These are phyloP conservation scores for Ulmus americana DNA, from an alignment of 331 rosid genomes.

Conservation along the genomic window DNA sequence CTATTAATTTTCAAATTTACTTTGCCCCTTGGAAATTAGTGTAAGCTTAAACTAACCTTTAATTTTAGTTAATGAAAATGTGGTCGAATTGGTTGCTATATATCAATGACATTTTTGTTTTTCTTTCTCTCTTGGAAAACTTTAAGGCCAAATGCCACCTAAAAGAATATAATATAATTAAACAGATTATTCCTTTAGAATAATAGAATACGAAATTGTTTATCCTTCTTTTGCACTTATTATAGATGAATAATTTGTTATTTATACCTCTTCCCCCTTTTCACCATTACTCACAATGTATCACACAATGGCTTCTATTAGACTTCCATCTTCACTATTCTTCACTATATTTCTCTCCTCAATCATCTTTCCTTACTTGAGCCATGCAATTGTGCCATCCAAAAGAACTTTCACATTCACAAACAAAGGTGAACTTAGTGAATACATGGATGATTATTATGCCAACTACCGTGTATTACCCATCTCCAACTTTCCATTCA, in stretches of 20 bases:
- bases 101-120: too few relatives aligned
- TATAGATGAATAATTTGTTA: neutral
- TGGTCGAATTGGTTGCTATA: too few relatives aligned
- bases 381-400: neutral
- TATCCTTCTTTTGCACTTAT: neutral
- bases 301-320: neutral
- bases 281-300: too few relatives aligned
- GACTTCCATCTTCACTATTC: neutral
- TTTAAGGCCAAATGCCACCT: too few relatives aligned
- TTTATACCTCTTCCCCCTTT: neutral
- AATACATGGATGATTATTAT: conserved; percentile 40
- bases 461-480: conserved; percentile 34
- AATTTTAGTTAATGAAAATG: too few relatives aligned
- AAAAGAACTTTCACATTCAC: neutral
- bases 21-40: too few relatives aligned
- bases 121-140: too few relatives aligned
- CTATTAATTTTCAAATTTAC: too few relatives aligned
- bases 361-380: neutral
- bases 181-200: neutral
- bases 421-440: conserved; percentile 43
- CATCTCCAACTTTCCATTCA: conserved; percentile 39
- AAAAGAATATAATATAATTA: too few relatives aligned
- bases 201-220: neutral
- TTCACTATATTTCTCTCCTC: too few relatives aligned
- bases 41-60: too few relatives aligned